Evolutionary conservation across 352 stramenopile genomes (phyloP).

Genomic region (Globisporangium paroecandrum): DNA sequence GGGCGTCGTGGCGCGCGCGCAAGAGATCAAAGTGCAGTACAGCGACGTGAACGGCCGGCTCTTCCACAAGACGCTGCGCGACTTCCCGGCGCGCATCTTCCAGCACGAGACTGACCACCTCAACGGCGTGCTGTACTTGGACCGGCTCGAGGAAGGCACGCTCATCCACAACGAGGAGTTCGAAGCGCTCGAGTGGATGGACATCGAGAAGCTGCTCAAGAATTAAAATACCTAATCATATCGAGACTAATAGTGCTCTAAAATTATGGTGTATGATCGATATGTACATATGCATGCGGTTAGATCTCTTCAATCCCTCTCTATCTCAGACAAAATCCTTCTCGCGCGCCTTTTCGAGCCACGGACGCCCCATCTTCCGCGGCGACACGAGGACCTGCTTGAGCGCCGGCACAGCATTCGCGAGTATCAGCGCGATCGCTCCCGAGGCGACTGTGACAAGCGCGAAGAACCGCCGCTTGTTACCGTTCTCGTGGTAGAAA

Average conservation of each 20-base stretch:
- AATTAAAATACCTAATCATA: constrained; percentile 17
- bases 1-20: constrained; percentile 57
- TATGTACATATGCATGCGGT: constrained; percentile 13
- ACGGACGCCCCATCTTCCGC: constrained; percentile 21
- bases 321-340: constrained; percentile 16
- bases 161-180: constrained; percentile 87
- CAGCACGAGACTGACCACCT: constrained; percentile 84
- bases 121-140: constrained; percentile 72
- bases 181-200: constrained; percentile 49
- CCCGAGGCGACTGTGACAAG: constrained; percentile 27
- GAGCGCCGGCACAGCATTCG: constrained; percentile 26
- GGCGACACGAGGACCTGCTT: constrained; percentile 21
- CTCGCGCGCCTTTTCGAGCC: constrained; percentile 20
- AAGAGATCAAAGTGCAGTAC: constrained; percentile 69
- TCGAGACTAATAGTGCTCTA: neutral
- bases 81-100: constrained; percentile 82
- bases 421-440: constrained; percentile 26
- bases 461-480: constrained; percentile 22
- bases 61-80: constrained; percentile 52
- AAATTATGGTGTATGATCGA: constrained; percentile 8
- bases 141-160: constrained; percentile 60
- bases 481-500: constrained; percentile 50
- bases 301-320: neutral
- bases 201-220: constrained; percentile 60
- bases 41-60: constrained; percentile 44